A percentile compares a stretch with the other conserved stretches of the same genome.
Conservation (phyloP, 495 filamentous ascomycete species). For the Lentithecium fluviatile region DNA sequence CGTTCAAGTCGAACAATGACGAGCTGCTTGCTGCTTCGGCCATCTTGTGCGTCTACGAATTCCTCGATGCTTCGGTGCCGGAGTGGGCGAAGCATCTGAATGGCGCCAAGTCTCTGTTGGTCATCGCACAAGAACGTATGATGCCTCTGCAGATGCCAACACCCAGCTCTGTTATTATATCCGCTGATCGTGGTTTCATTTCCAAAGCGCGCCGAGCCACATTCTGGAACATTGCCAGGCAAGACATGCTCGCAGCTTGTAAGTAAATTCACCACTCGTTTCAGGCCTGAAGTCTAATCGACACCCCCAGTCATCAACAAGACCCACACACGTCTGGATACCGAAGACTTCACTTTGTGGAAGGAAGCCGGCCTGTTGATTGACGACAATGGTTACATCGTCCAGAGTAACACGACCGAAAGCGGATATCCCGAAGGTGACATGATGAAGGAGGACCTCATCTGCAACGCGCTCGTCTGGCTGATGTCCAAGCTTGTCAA, state of each 20-base stretch:
- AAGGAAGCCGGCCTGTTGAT: conserved; percentile 60
- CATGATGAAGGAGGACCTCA: conserved; percentile 55
- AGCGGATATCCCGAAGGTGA: conserved; percentile 51
- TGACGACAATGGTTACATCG: conserved; percentile 55
- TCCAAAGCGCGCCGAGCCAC: conserved; percentile 59
- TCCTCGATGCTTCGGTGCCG: conserved; percentile 58
- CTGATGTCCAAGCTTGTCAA: conserved; percentile 63
- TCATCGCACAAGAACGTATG: conserved; percentile 64
- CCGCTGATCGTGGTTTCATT: conserved; percentile 40
- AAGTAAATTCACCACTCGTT: conserved; percentile 36
- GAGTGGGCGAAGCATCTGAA: conserved; percentile 66
- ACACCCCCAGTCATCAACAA: conserved; percentile 58
- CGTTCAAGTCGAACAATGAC: conserved; percentile 54
- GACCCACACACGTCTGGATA: conserved; percentile 59
- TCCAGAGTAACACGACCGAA: conserved; percentile 52
- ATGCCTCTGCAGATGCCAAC: conserved; percentile 53
- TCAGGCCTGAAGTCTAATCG: background rate
- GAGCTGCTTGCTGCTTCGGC: conserved; percentile 62
- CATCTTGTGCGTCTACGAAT: conserved; percentile 64
- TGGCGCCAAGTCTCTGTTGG: conserved; percentile 61
- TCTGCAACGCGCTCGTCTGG: conserved; percentile 64
- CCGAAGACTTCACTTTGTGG: conserved; percentile 60
- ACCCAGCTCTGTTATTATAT: conserved; percentile 35
- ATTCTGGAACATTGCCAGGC: conserved; percentile 66
- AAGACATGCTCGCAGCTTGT: conserved; percentile 65